A percentile compares a stretch with the other conserved stretches of the same genome.
These are phyloP conservation scores for Aspergillus transmontanensis DNA, from an alignment of 2,329 filamentous ascomycete genomes.

Conservation along the genomic window DNA sequence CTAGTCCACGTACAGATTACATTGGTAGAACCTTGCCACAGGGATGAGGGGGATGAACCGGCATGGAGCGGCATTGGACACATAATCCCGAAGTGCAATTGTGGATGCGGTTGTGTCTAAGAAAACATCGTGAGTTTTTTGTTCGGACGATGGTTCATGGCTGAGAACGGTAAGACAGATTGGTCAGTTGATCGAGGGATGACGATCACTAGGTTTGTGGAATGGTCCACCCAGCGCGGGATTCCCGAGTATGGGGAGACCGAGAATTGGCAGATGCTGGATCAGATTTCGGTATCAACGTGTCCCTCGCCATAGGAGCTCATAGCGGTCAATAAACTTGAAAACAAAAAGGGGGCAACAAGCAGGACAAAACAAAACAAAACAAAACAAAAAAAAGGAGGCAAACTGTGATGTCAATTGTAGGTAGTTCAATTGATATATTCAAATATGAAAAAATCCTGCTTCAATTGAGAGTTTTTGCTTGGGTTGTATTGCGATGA, in stretches of 20 bases:
- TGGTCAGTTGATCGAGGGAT: constrained; percentile 23
- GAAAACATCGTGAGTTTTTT: constrained; percentile 16
- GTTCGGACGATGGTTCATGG: constrained; percentile 7
- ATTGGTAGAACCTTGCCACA: constrained; percentile 21
- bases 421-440: background rate
- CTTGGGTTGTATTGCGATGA: background rate
- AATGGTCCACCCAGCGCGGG: constrained; percentile 23
- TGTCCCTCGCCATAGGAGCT: background rate
- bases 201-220: constrained; percentile 19
- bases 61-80: constrained; percentile 11
- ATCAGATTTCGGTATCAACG: constrained; percentile 10
- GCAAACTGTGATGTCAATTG: background rate
- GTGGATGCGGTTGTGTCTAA: constrained; percentile 9
- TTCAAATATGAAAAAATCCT: background rate
- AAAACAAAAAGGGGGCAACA: background rate
- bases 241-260: constrained; percentile 24
- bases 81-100: constrained; percentile 4
- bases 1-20: constrained; percentile 14
- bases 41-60: constrained; percentile 11
- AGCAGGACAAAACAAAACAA: background rate
- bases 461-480: background rate
- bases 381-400: background rate
- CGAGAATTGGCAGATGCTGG: constrained; percentile 15
- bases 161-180: constrained; percentile 17
- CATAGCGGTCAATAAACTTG: constrained; percentile 8